These are phyloP conservation scores for Xerocomus minutiporus DNA, from an alignment of 1,284 basidiomycete species.

Conservation along the genomic window DNA sequence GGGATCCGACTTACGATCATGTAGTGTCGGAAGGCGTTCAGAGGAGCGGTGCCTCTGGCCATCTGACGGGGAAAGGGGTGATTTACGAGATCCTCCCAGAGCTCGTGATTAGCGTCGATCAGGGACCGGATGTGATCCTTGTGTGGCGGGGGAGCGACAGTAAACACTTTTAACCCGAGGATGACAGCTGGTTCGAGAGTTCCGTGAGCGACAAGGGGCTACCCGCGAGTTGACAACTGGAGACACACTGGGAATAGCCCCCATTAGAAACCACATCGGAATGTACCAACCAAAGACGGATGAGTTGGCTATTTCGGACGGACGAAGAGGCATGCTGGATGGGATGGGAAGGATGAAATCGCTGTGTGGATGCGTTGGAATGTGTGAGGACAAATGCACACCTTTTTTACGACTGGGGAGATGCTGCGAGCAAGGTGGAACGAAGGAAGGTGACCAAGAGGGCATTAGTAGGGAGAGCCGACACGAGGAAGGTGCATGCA, in stretches of 20 bases:
- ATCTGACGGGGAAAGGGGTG: not conserved
- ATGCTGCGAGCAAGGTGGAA: not conserved
- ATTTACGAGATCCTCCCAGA: not conserved
- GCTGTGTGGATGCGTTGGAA: not conserved
- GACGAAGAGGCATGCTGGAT: not conserved
- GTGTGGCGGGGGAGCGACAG: not conserved
- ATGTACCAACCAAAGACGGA: not conserved
- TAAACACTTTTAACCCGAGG: not conserved
- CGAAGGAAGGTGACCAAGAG: not conserved
- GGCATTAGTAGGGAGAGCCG: too few relatives aligned
- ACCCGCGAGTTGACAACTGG: not conserved
- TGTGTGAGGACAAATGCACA: not conserved
- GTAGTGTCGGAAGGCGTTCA: not conserved
- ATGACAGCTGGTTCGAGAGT: not conserved
- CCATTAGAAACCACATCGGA: not conserved
- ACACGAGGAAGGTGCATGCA: not conserved
- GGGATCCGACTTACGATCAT: not conserved
- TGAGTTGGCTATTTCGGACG: not conserved
- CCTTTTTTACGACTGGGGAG: not conserved
- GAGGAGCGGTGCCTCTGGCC: not conserved
- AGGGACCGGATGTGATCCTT: not conserved
- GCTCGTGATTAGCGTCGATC: not conserved
- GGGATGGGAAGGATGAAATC: not conserved
- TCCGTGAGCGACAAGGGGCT: not conserved
- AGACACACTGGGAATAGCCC: not conserved